Percentiles rank a stretch among this genome's conserved stretches.
Conservation (phyloP, 768 basidiomycete species). For the Boletus rufocinnamomeus region DNA sequence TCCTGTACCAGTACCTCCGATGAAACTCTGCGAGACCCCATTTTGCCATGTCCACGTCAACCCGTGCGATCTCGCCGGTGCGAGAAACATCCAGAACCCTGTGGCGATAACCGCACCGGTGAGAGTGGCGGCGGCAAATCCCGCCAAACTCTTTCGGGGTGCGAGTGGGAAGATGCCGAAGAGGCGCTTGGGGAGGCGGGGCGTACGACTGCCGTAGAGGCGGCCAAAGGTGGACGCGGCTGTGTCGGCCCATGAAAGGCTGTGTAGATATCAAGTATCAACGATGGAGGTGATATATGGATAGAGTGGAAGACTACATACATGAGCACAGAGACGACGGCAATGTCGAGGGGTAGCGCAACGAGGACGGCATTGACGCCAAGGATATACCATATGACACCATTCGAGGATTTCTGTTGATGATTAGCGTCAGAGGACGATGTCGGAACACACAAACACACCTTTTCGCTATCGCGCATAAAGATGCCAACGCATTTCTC, state of each 20-base stretch:
- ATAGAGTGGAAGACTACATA: slow-evolving; percentile 40
- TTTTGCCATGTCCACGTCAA: slow-evolving; percentile 59
- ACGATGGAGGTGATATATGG: not conserved
- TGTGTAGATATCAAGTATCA: slow-evolving; percentile 30
- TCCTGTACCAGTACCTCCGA: slow-evolving; percentile 4
- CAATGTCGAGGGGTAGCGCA: slow-evolving; percentile 82
- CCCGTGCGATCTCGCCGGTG: slow-evolving; percentile 44
- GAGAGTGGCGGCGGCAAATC: slow-evolving; percentile 74
- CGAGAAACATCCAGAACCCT: slow-evolving; percentile 72
- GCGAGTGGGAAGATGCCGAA: slow-evolving; percentile 64
- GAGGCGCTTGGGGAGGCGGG: slow-evolving; percentile 53
- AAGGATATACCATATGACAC: slow-evolving; percentile 86
- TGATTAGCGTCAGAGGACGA: not conserved
- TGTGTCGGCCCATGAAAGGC: slow-evolving; percentile 95
- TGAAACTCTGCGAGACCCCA: slow-evolving; percentile 43
- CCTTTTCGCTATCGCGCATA: slow-evolving; percentile 89
- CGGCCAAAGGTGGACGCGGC: slow-evolving; percentile 91
- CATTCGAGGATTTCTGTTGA: slow-evolving; percentile 65
- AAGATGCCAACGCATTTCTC: slow-evolving; percentile 75
- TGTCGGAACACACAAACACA: slow-evolving; percentile 25
- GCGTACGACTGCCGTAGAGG: slow-evolving; percentile 73
- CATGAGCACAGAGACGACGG: slow-evolving; percentile 89
- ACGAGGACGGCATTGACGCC: slow-evolving; percentile 79
- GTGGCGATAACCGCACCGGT: slow-evolving; percentile 69
- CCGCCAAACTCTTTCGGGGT: slow-evolving; percentile 81